Conservation (phyloP, 2,329 filamentous ascomycete genomes). For the Epichloe hybrida region DNA sequence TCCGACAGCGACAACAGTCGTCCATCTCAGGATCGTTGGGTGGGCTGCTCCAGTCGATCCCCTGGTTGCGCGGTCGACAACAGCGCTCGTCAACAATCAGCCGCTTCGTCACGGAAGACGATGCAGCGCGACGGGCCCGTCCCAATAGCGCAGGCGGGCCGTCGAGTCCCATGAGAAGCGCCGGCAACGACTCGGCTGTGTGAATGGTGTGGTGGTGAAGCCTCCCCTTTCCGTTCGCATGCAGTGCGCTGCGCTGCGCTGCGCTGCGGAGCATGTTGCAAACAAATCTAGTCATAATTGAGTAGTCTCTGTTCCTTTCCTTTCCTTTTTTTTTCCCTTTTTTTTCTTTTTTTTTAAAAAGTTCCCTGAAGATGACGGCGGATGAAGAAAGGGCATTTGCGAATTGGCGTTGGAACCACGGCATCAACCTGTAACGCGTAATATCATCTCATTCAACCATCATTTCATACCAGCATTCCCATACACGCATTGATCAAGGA, state of each 20-base stretch:
- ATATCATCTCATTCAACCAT: background rate
- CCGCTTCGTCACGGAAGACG: slow-evolving; percentile 4
- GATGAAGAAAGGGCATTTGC: background rate
- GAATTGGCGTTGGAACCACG: background rate
- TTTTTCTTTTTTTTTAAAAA: no score
- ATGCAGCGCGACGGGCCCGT: background rate
- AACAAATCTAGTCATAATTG: background rate
- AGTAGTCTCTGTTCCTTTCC: background rate
- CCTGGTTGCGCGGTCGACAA: slow-evolving; percentile 33
- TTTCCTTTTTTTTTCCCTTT: no score
- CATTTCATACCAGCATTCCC: background rate
- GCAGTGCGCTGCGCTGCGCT: background rate
- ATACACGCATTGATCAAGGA: background rate
- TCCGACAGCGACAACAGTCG: slow-evolving; percentile 22
- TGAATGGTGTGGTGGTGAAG: slow-evolving; percentile 11
- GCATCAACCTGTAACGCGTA: background rate
- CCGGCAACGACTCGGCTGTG: slow-evolving; percentile 18
- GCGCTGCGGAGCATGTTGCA: background rate
- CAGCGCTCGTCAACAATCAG: slow-evolving; percentile 6
- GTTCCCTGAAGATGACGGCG: background rate
- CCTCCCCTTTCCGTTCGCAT: background rate
- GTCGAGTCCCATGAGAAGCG: background rate
- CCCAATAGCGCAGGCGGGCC: background rate
- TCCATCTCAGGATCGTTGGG: slow-evolving; percentile 36
- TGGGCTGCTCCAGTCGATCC: slow-evolving; percentile 36